Evolutionary conservation across 164 flowering plant species (phyloP).

Genomic region (Tetracentron sinense): DNA sequence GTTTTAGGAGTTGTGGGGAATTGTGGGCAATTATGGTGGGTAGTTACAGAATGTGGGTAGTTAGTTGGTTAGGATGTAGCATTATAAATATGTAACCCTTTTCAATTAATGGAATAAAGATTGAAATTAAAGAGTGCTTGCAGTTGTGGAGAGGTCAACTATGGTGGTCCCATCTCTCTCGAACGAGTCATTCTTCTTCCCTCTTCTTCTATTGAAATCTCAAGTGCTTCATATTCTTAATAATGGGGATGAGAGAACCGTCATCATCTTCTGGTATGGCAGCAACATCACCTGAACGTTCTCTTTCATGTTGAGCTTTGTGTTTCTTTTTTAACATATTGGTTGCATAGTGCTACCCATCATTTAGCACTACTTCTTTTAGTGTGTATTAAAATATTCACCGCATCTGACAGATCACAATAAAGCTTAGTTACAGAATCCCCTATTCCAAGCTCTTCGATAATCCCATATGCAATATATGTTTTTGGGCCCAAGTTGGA

Average conservation of each 20-base stretch:
- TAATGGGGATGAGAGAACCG: background rate
- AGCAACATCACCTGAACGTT: slow-evolving; percentile 12
- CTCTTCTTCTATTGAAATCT: background rate
- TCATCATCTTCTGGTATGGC: background rate
- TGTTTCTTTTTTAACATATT: slow-evolving; percentile 46
- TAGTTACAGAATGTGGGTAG: too few species aligned
- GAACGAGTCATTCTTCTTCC: too few species aligned
- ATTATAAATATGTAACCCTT: too few species aligned
- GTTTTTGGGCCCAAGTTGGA: slow-evolving; percentile 94
- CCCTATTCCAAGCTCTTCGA: slow-evolving; percentile 84
- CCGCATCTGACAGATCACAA: slow-evolving; percentile 94
- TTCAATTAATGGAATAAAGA: too few species aligned
- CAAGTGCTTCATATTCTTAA: background rate
- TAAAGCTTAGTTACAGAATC: slow-evolving; percentile 94
- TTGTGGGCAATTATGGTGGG: too few species aligned
- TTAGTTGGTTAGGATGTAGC: too few species aligned
- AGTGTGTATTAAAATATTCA: slow-evolving; percentile 75
- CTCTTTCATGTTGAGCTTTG: slow-evolving; percentile 52
- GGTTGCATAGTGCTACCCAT: slow-evolving; percentile 38
- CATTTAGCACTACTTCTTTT: slow-evolving; percentile 43
- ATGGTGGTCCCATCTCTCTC: too few species aligned
- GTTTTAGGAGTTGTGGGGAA: too few species aligned
- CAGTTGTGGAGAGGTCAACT: too few species aligned
- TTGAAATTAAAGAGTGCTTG: too few species aligned
- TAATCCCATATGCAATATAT: slow-evolving; percentile 76